Base-by-base conservation (phyloP, 2,329 filamentous ascomycete species). In the Stromatinia cepivora region DNA sequence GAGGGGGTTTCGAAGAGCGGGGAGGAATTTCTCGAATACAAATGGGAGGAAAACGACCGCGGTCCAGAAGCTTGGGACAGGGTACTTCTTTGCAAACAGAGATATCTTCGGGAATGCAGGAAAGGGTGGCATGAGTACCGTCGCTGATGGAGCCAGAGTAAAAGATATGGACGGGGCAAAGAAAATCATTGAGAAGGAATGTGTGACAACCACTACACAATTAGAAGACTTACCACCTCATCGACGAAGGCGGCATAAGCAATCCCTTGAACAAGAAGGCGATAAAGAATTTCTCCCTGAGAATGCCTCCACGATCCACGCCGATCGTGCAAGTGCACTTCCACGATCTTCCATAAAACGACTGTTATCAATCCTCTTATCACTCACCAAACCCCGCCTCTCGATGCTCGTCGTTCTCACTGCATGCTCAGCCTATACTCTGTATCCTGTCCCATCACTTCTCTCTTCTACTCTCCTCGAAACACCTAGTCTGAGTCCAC, bases 371-470 rank as follows among this genome's bases (percentile, higher is more conserved):
- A 89, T 92, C 42, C 93, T 93, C 76, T 89, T 99, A 72, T 92
- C 95, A 36, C 89, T 99, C 73, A 91, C 94, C n/a, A 99, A 99
- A 79, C 95, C 95, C 4, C 93, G 94, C 66, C 88, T 99, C 62
- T 94, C 93, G 10, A 91, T 96, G 75, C 88, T 99, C 59, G 91
- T 99, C 71, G 91, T 97, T 45, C 88, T 99, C 61, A 93, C 93
- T 0, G 92, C 94, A 39, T 97, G 95, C 79, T 91, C 92, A 3
- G 88, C 94, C 4, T 99, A 98, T 80, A 92, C 93, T 22, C 84
- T 99, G 69, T 99, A 97, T 79, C 95, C 95, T 0, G 92, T 97
- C 2, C 94, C 94, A 2, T 90, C 92, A 67, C 88, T 98, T 72
- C 88, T 99, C 66, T 87, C 87, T 53, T 88, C 91, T 13, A 85